Conservation (phyloP, 1,284 basidiomycete genomes). For the Cutaneotrichosporon curvatum region DNA sequence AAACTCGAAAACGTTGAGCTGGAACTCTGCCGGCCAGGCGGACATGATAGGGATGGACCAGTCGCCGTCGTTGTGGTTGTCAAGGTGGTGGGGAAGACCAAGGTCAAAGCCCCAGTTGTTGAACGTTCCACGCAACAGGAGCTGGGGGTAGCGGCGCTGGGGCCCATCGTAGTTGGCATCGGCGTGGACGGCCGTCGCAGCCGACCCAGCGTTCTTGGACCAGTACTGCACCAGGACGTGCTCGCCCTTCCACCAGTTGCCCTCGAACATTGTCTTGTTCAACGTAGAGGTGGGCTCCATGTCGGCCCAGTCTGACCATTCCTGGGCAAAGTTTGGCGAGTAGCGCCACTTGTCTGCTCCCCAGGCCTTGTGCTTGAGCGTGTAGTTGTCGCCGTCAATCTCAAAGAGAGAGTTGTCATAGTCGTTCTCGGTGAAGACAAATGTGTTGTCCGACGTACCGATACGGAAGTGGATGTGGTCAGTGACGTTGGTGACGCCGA, state of each 20-base stretch:
- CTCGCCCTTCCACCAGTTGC: constrained; percentile 70
- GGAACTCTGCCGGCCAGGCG: constrained; percentile 75
- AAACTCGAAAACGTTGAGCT: constrained; percentile 79
- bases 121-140: constrained; percentile 76
- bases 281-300: constrained; percentile 69
- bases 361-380: constrained; percentile 67
- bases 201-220: constrained; percentile 58
- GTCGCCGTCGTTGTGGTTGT: constrained; percentile 53
- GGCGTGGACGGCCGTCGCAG: constrained; percentile 65
- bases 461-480: constrained; percentile 76
- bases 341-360: constrained; percentile 85
- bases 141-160: constrained; percentile 71
- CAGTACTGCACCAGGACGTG: constrained; percentile 87
- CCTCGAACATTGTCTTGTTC: constrained; percentile 54
- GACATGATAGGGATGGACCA: constrained; percentile 60
- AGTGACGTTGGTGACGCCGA: constrained; percentile 37
- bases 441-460: constrained; percentile 62
- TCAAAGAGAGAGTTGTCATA: constrained; percentile 60
- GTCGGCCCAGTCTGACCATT: constrained; percentile 67
- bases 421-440: constrained; percentile 69
- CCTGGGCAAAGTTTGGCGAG: constrained; percentile 75
- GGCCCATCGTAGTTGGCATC: constrained; percentile 57
- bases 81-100: constrained; percentile 64
- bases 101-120: constrained; percentile 85
- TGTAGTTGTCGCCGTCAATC: constrained; percentile 57